A percentile compares a stretch with the other conserved stretches of the same genome.
Evolutionary conservation across 2,329 filamentous ascomycete genomes (phyloP).

Genomic region (Talaromyces marneffei): DNA sequence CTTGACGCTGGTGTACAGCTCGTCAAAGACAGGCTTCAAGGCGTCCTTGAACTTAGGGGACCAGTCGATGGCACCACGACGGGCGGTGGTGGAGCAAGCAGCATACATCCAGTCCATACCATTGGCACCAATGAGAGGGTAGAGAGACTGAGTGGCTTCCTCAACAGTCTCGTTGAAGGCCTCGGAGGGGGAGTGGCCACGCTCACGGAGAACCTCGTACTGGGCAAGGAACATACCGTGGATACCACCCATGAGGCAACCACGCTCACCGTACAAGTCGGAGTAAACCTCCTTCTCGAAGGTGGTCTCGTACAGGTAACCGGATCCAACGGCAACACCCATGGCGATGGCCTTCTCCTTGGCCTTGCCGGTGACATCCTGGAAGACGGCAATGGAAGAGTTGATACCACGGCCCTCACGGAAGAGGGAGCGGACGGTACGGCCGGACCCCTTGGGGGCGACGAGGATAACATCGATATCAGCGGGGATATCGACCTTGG

Average conservation of each 20-base stretch:
- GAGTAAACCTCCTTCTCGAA: constrained; percentile 99
- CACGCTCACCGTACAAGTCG: constrained; percentile 98
- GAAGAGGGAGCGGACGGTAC: constrained; percentile 98
- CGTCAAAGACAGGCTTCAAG: constrained; percentile 97
- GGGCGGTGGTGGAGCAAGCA: constrained; percentile 97
- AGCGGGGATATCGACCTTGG: constrained; percentile 92
- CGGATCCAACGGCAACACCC: constrained; percentile 92
- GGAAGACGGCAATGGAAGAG: constrained; percentile 96
- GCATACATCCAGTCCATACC: constrained; percentile 99
- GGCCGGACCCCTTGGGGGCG: constrained; percentile 97
- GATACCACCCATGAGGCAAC: constrained; percentile 99
- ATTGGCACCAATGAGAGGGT: constrained; percentile 93
- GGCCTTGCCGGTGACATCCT: constrained; percentile 96
- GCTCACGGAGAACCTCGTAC: constrained; percentile 99
- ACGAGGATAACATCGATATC: constrained; percentile 99
- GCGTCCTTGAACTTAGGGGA: constrained; percentile 94
- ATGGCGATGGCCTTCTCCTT: constrained; percentile 97
- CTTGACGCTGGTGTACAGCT: constrained; percentile 88
- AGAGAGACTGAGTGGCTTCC: constrained; percentile 96
- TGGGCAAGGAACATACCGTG: constrained; percentile 99
- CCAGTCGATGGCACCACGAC: constrained; percentile 99
- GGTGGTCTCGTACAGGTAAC: constrained; percentile 99
- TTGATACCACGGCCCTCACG: constrained; percentile 99
- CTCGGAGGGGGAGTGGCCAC: constrained; percentile 93
- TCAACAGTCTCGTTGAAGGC: constrained; percentile 99